Conservation (phyloP, 768 basidiomycete genomes). For the Suillus subluteus region DNA sequence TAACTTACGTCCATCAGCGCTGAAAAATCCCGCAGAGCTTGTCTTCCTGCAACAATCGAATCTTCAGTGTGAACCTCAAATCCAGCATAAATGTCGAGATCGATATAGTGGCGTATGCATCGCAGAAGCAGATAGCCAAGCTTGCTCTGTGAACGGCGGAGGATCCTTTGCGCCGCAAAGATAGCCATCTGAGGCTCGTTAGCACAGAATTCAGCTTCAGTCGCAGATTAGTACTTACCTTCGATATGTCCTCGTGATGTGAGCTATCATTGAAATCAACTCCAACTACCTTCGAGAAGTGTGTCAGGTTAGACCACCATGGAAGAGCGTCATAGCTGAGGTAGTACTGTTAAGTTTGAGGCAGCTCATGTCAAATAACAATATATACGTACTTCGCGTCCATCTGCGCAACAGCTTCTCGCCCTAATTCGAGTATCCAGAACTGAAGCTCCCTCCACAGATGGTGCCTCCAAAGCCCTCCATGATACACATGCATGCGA, state of each 20-base stretch:
- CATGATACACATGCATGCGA: constrained; percentile 17
- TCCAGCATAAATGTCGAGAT: constrained; percentile 33
- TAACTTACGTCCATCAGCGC: constrained; percentile 24
- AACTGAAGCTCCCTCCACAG: constrained; percentile 11
- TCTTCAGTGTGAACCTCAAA: constrained; percentile 37
- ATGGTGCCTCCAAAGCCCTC: constrained; percentile 18
- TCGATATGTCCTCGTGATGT: constrained; percentile 7
- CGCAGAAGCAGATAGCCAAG: constrained; percentile 31
- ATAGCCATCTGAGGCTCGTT: constrained; percentile 1
- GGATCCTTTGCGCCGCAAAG: not conserved
- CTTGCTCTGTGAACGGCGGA: not conserved
- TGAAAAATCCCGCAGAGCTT: constrained; percentile 25
- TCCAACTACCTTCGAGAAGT: constrained; percentile 4
- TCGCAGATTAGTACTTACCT: constrained; percentile 1
- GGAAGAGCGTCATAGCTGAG: constrained; percentile 9
- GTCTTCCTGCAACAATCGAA: constrained; percentile 26
- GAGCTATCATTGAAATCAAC: not conserved
- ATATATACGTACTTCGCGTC: constrained; percentile 4
- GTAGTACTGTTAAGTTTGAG: not conserved
- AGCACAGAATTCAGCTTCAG: constrained; percentile 1
- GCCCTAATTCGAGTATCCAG: not conserved
- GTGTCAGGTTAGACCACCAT: constrained; percentile 8
- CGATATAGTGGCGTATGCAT: constrained; percentile 34
- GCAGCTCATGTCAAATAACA: not conserved
- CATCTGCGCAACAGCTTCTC: not conserved